phyloP scores from a whole-genome alignment of 2,329 filamentous ascomycete species.

The Ophiocordyceps camponoti-floridani region DNA sequence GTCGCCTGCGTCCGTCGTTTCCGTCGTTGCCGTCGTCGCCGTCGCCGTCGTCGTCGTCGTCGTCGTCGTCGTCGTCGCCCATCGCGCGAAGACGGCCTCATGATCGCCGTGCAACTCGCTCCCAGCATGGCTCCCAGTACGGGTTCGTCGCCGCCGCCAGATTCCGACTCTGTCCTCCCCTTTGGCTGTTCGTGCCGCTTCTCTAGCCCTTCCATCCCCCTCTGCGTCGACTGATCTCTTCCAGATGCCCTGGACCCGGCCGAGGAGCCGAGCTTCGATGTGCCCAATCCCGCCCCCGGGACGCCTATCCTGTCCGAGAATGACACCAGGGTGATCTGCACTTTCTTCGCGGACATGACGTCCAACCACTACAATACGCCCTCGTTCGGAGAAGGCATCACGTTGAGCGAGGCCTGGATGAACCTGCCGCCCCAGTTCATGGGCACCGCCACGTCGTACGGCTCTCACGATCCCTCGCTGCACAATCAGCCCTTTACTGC shows the following conservation, averaged over 20 bases:
- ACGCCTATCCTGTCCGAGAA: constrained; percentile 45
- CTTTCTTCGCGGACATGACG: constrained; percentile 37
- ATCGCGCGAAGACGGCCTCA: constrained; percentile 22
- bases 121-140: constrained; percentile 37
- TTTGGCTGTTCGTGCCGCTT: constrained; percentile 45
- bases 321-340: constrained; percentile 38
- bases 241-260: constrained; percentile 26
- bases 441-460: constrained; percentile 45
- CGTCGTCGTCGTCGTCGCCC: neutral
- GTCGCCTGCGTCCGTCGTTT: neutral
- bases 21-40: no score
- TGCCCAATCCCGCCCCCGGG: constrained; percentile 46
- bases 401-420: constrained; percentile 32
- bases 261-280: constrained; percentile 28
- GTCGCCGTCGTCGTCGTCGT: no score
- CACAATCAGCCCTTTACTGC: neutral
- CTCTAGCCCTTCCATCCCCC: constrained; percentile 2
- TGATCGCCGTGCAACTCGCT: constrained; percentile 35
- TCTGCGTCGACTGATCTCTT: constrained; percentile 4
- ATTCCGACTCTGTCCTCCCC: constrained; percentile 33
- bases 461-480: constrained; percentile 23
- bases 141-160: constrained; percentile 20
- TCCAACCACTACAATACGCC: constrained; percentile 29
- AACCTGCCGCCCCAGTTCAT: constrained; percentile 47
- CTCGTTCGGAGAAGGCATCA: constrained; percentile 31